Conservation (phyloP, 2,329 filamentous ascomycete genomes). For the Dryadomyces quercus-mongolicae region DNA sequence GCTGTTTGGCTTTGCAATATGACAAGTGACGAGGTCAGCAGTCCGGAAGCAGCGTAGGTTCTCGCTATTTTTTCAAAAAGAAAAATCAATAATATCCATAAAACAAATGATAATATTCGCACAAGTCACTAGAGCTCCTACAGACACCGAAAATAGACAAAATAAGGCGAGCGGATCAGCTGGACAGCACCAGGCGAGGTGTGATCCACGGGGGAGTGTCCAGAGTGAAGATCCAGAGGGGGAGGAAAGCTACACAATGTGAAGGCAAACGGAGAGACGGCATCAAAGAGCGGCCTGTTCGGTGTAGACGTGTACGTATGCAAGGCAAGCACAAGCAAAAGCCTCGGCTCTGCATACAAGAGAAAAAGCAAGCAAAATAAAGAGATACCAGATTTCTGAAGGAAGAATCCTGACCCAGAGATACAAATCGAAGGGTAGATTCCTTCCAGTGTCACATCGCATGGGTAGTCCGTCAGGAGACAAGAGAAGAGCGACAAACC, state of each 20-base stretch:
- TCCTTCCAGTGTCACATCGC: no score
- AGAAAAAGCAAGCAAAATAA: background rate
- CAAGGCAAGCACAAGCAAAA: no score
- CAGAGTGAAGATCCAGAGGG: no score
- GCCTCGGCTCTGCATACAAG: background rate
- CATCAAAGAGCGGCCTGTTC: background rate
- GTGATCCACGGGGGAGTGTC: no score
- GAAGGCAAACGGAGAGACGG: background rate
- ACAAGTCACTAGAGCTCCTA: background rate
- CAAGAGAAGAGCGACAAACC: no score
- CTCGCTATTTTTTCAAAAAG: background rate
- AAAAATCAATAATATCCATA: background rate
- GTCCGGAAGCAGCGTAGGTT: background rate
- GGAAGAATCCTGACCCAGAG: background rate
- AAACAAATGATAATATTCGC: background rate
- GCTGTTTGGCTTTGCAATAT: background rate
- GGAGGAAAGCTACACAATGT: background rate
- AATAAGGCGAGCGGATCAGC: background rate
- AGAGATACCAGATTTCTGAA: background rate
- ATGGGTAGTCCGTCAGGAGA: no score
- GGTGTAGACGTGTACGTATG: background rate
- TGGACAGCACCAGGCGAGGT: background rate
- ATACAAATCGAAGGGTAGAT: no score
- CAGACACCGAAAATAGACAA: background rate
- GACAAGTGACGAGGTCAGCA: conserved; percentile 4